Base-by-base conservation (phyloP, 2,329 filamentous ascomycete species). In the Aspergillus eucalypticola region DNA sequence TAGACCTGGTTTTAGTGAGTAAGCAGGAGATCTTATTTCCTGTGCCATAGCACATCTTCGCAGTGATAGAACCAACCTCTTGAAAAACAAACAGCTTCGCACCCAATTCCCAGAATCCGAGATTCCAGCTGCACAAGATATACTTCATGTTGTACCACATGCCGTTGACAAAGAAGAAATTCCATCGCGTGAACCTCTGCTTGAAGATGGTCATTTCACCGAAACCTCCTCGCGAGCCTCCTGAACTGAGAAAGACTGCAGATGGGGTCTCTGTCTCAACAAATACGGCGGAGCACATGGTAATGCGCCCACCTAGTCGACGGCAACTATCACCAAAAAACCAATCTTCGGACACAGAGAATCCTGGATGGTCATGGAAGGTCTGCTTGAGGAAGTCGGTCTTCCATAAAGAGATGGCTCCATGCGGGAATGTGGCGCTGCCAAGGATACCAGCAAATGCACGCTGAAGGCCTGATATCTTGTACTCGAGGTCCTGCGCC, bases 141-240 rank as follows among this genome's bases (percentile, higher is more conserved):
- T 83, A 83, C 3, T 68, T 66, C 64, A 81, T 69, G 61, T 83
- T 79, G 64, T 81, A 79, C 67, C 73, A 82, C 67, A 83, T 76
- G 11, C 81, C 76, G 46, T 79, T 79, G 3, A 82, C 77, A 57
- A 82, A 81, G 70, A 83, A 83, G 69, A 83, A 83, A 54, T 83
- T 83, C 81, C 81, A 83, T 15, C 81, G 71, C 52, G 75, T 75
- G 65, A 83, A 83, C 1, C 81, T 73, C 66, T 83, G 81, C 59
- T 77, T 78, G 68, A 79, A 82, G n/a, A 83, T 76, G 0, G 81
- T 83, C 79, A 82, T 83, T 65, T 83, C 81, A 11, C 81, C 81
- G 55, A 81, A 83, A 41, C 80, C 81, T 23, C 81, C 73, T 6
- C 70, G 71, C 4, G 73, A 76, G 8, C 76, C 73, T 5, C 72